phyloP scores from a whole-genome alignment of 2,329 filamentous ascomycete genomes.

The Microthyrium microscopicum region DNA sequence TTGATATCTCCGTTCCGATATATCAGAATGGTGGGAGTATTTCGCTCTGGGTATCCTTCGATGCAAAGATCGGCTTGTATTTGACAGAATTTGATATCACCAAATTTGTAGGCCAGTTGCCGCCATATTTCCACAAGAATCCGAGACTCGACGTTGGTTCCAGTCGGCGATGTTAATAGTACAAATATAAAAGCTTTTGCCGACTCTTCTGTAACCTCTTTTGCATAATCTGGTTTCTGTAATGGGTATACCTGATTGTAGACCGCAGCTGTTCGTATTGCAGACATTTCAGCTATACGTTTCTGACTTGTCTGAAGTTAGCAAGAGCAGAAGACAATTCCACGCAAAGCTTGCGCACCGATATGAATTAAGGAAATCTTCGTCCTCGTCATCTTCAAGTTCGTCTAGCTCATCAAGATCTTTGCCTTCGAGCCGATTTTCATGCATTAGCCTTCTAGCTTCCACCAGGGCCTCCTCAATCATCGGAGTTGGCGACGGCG shows the following conservation, averaged over 20 bases:
- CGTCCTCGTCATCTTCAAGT: conserved; percentile 90
- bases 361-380: conserved; percentile 77
- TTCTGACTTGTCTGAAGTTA: conserved; percentile 39
- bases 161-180: conserved; percentile 61
- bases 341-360: conserved; percentile 26
- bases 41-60: conserved; percentile 86
- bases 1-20: conserved; percentile 89
- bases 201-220: conserved; percentile 83
- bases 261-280: conserved; percentile 56
- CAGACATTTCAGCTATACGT: conserved; percentile 66
- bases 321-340: neutral
- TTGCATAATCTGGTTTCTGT: conserved; percentile 83
- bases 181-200: conserved; percentile 53
- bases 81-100: conserved; percentile 95
- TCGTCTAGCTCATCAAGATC: conserved; percentile 86
- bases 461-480: conserved; percentile 88
- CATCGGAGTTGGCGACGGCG: conserved; percentile 83
- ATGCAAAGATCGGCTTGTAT: conserved; percentile 87
- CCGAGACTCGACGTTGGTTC: conserved; percentile 71
- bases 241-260: conserved; percentile 87
- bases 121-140: conserved; percentile 75
- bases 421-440: conserved; percentile 86
- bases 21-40: conserved; percentile 83
- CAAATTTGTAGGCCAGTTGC: conserved; percentile 67
- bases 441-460: conserved; percentile 67